These are phyloP conservation scores for Pseudopithomyces chartarum DNA, from an alignment of 2,329 filamentous ascomycete species.

Conservation along the genomic window DNA sequence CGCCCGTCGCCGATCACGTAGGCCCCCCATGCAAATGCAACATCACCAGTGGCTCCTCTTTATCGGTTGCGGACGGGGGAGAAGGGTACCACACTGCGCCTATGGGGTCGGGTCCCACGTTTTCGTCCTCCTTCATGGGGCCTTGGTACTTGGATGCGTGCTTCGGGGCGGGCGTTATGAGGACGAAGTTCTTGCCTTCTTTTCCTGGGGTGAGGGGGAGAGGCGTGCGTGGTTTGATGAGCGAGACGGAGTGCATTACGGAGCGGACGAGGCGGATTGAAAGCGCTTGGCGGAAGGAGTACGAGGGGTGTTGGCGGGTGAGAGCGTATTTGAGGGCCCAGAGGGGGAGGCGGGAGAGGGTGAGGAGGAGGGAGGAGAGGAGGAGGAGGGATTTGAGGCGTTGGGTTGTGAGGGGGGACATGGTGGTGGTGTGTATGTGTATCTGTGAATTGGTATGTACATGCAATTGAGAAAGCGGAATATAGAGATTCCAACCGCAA, in stretches of 20 bases:
- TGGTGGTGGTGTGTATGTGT: too few relatives aligned
- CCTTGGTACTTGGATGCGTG: constrained; percentile 27
- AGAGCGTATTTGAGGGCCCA: constrained; percentile 46
- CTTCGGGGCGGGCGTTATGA: constrained; percentile 29
- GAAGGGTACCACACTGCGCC: constrained; percentile 52
- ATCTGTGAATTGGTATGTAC: too few relatives aligned
- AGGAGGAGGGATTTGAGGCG: constrained; percentile 49
- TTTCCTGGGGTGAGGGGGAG: constrained; percentile 42
- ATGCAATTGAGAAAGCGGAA: too few relatives aligned
- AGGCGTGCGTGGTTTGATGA: constrained; percentile 31
- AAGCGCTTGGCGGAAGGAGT: constrained; percentile 48
- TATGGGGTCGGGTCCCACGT: constrained; percentile 42
- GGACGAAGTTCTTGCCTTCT: constrained; percentile 47
- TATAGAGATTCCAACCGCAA: too few relatives aligned
- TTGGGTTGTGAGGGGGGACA: constrained; percentile 37
- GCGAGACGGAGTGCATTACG: constrained; percentile 38
- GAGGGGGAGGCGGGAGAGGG: constrained; percentile 45
- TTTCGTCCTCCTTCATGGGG: constrained; percentile 34
- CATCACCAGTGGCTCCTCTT: constrained; percentile 40
- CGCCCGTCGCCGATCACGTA: constrained; percentile 53
- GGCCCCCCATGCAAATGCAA: constrained; percentile 58
- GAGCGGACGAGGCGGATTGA: constrained; percentile 38
- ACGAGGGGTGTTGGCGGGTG: constrained; percentile 47
- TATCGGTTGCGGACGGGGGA: constrained; percentile 17
- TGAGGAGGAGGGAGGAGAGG: constrained; percentile 41